Base-by-base conservation (phyloP, 192 early-diverging fungal genomes). In the Lobosporangium transversale region DNA sequence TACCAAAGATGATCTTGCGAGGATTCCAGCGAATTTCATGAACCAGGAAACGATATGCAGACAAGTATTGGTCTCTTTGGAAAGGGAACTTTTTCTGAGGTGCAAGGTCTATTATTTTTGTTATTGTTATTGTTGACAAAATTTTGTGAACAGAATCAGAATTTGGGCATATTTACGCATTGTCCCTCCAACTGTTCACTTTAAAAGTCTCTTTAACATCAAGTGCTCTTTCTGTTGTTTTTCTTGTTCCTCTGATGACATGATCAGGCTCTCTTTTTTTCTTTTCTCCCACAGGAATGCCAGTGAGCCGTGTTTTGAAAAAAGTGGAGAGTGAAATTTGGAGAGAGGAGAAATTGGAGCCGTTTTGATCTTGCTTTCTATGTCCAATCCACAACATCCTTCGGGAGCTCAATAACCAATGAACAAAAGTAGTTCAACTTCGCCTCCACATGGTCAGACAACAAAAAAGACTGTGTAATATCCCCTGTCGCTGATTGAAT, bases 1-100 rank as follows among this genome's bases (percentile, higher is more conserved):
- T 68, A 68, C 68, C 71, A 55, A 75, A 75, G 53, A 75, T 66
- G 37, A 75, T 75, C 58, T 75, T 75, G 31, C 71, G 63, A 10
- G 71, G 71, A 23, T 75, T 75, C 71, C 71, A 75, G 21, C 40
- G 53, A 58, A 75, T 75, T 48, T 75, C 71, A 9, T 75, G 35
- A 20, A 75, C 63, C 51, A 75, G 48, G 61, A 75, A 75, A 5
- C 71, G 63, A 32, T 75, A 75, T 1, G 71, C 71, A 29, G 63
- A 75, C 30, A 75, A 18, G 45, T 48, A 75, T 45, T 75, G 71
- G 33, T 75, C 71, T 32, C 71, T 40, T 36, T 75, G 71, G 40
- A 51, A 33, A 0, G 71, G 71, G 37, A 75, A 75, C 63, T 75
- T 75, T 66, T 75, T 75, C 26, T 66, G 55, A 18, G 71, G 71